These are phyloP conservation scores for Atkinsonella hypoxylon DNA, from an alignment of 2,329 filamentous ascomycete genomes.

Conservation along the genomic window DNA sequence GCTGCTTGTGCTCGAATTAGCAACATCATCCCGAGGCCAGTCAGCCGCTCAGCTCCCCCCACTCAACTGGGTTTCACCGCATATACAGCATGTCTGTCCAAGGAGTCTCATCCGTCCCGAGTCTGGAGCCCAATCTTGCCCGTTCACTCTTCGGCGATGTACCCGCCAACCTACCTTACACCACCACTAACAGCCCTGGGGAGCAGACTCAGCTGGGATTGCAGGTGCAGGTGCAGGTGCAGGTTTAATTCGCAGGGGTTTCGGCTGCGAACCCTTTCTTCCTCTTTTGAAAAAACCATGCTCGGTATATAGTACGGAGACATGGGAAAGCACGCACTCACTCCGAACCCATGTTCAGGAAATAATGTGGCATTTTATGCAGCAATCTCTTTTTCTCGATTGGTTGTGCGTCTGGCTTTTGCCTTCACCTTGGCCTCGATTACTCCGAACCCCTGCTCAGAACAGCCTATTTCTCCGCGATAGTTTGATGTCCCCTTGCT, in stretches of 20 bases:
- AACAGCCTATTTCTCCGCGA: conserved; percentile 11
- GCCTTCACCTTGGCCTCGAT: neutral
- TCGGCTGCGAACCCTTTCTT: neutral
- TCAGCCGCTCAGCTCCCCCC: neutral
- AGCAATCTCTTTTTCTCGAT: neutral
- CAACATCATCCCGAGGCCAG: too few relatives aligned
- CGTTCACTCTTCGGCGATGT: neutral
- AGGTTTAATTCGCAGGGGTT: neutral
- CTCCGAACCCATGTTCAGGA: neutral
- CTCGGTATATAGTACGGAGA: neutral
- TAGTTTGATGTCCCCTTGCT: neutral
- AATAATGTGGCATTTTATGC: neutral
- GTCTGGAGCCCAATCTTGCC: neutral
- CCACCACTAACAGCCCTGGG: neutral
- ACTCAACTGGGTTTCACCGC: neutral
- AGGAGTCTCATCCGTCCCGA: neutral
- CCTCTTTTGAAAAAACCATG: neutral
- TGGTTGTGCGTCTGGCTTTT: neutral
- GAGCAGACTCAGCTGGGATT: neutral
- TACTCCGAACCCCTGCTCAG: neutral
- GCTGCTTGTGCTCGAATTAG: too few relatives aligned
- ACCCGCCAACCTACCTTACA: neutral
- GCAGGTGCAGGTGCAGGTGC: neutral
- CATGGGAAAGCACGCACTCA: neutral
- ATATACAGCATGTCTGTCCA: neutral